A percentile compares a stretch with the other conserved stretches of the same genome.
Evolutionary conservation across 768 basidiomycete genomes (phyloP).

Genomic region (Mycena galericulata): DNA sequence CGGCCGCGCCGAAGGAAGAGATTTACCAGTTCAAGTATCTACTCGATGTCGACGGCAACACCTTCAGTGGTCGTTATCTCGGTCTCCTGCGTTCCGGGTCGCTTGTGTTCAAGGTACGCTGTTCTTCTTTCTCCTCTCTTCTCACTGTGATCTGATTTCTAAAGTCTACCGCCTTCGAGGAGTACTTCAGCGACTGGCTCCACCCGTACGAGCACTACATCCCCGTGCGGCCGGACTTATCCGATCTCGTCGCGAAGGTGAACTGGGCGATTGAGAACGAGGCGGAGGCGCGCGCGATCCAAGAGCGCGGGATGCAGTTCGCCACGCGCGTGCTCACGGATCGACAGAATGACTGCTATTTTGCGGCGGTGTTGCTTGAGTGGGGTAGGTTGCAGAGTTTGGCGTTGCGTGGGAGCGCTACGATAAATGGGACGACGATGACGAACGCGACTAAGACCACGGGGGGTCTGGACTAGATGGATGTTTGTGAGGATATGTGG

Average conservation of each 20-base stretch:
- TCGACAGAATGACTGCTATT: slow-evolving; percentile 24
- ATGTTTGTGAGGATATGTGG: too few species aligned
- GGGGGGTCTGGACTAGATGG: too few species aligned
- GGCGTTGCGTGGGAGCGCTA: too few species aligned
- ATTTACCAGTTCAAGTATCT: slow-evolving; percentile 17
- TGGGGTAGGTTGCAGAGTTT: slow-evolving; percentile 2
- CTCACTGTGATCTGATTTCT: background rate
- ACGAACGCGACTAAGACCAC: too few species aligned
- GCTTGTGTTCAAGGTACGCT: slow-evolving; percentile 16
- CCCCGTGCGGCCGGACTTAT: slow-evolving; percentile 16
- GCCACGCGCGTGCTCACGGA: slow-evolving; percentile 4
- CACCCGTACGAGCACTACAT: slow-evolving; percentile 26
- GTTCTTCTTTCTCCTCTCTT: background rate
- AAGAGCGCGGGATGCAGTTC: background rate
- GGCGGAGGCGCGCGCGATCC: slow-evolving; percentile 11
- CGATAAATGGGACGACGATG: too few species aligned
- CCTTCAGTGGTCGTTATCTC: background rate
- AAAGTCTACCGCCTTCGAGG: slow-evolving; percentile 22
- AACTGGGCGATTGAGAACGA: slow-evolving; percentile 18
- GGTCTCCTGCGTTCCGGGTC: slow-evolving; percentile 14
- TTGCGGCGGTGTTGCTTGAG: slow-evolving; percentile 7
- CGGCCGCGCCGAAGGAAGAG: background rate
- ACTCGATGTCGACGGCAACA: slow-evolving; percentile 19
- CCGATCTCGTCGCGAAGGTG: slow-evolving; percentile 17
- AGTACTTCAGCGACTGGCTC: slow-evolving; percentile 27